Evolutionary conservation across 345 rosid genomes (phyloP).

Genomic region (Abelmoschus esculentus): DNA sequence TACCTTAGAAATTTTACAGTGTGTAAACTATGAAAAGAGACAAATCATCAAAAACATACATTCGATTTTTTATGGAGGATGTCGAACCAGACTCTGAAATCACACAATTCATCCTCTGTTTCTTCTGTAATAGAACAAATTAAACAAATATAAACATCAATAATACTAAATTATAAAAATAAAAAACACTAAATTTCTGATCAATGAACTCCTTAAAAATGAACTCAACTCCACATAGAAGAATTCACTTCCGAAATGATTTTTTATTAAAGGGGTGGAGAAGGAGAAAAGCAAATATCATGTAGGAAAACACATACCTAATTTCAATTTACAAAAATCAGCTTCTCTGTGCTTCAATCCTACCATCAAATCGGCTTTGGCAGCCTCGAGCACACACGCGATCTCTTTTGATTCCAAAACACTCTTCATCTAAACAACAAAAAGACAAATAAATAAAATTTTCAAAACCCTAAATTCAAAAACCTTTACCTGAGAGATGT

Average conservation of each 20-base stretch:
- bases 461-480: constrained; percentile 29
- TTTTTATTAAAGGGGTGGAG: too few relatives aligned
- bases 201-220: background rate
- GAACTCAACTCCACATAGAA: background rate
- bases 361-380: constrained; percentile 47
- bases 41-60: constrained; percentile 27
- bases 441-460: background rate
- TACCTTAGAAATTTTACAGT: background rate
- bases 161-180: background rate
- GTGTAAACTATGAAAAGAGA: background rate
- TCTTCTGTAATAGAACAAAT: constrained; percentile 39
- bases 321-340: constrained; percentile 39
- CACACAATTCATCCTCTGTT: constrained; percentile 51
- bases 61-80: constrained; percentile 28
- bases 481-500: constrained; percentile 38
- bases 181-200: background rate
- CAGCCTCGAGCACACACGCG: constrained; percentile 33
- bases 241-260: background rate
- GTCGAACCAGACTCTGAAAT: constrained; percentile 55
- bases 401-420: constrained; percentile 36
- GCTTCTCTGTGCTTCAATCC: constrained; percentile 53
- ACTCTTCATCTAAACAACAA: constrained; percentile 32
- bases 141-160: background rate
- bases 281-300: background rate
- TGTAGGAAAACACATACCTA: constrained; percentile 29